Conservation (phyloP, 768 basidiomycete species). For the Pisolithus albus region DNA sequence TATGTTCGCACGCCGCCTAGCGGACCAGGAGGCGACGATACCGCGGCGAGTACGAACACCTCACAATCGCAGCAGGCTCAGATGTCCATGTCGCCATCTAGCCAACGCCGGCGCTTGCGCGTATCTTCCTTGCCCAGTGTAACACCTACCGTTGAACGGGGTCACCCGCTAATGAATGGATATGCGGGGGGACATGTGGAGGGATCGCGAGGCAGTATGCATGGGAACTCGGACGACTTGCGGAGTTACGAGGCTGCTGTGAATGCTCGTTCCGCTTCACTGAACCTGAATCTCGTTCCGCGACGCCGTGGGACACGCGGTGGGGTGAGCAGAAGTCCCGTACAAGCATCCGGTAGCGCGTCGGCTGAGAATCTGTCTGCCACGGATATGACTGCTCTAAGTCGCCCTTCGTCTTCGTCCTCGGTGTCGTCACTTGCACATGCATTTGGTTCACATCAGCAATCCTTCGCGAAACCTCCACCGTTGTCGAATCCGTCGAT, state of each 20-base stretch:
- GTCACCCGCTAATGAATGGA: constrained; percentile 17
- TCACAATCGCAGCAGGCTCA: constrained; percentile 7
- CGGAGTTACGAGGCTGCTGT: constrained; percentile 71
- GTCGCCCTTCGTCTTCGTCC: constrained; percentile 34
- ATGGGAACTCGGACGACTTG: constrained; percentile 53
- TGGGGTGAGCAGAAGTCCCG: constrained; percentile 7
- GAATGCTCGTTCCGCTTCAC: constrained; percentile 57
- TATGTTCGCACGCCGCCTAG: constrained; percentile 64
- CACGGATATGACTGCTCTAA: constrained; percentile 16
- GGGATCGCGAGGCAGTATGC: constrained; percentile 36
- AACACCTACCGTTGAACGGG: constrained; percentile 44
- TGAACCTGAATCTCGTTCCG: constrained; percentile 49
- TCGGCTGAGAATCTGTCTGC: constrained; percentile 1
- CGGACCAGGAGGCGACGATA: constrained; percentile 20
- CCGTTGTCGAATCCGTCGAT: constrained; percentile 25
- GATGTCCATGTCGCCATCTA: constrained; percentile 23
- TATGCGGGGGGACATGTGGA: constrained; percentile 15
- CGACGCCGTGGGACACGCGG: constrained; percentile 26
- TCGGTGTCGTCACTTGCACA: constrained; percentile 35
- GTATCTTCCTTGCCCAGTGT: constrained; percentile 67
- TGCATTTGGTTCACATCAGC: constrained; percentile 30
- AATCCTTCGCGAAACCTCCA: constrained; percentile 17
- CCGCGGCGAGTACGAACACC: constrained; percentile 5
- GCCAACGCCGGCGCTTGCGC: constrained; percentile 39
- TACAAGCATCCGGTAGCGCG: constrained; percentile 9